A percentile compares a stretch with the other conserved stretches of the same genome.
Evolutionary conservation across 2,329 filamentous ascomycete species (phyloP).

Genomic region (Dothideomycetes sp.): DNA sequence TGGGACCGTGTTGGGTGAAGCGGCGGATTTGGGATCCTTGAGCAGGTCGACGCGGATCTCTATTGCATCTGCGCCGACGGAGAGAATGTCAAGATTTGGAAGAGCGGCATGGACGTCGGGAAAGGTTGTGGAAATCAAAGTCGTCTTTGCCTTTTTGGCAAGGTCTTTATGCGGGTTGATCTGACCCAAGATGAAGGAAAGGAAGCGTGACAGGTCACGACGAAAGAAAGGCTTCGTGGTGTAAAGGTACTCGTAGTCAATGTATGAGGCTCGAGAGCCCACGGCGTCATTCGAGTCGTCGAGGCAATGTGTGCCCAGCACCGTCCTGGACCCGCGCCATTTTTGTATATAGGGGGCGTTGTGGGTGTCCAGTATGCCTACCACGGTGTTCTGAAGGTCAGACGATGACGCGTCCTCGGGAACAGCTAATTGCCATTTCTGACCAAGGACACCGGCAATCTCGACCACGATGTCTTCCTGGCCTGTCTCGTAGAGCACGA

Average conservation of each 20-base stretch:
- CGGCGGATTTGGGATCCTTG: conserved; percentile 56
- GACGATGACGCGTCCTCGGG: conserved; percentile 43
- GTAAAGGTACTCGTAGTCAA: conserved; percentile 83
- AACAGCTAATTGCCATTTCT: conserved; percentile 51
- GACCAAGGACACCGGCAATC: conserved; percentile 70
- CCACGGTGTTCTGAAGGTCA: conserved; percentile 51
- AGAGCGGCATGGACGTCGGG: conserved; percentile 73
- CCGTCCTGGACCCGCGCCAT: conserved; percentile 49
- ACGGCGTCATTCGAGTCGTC: conserved; percentile 51
- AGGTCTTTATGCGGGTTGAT: conserved; percentile 67
- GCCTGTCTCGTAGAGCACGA: conserved; percentile 55
- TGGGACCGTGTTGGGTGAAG: conserved; percentile 53
- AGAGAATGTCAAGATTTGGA: conserved; percentile 76
- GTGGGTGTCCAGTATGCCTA: conserved; percentile 51
- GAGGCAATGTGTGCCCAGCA: conserved; percentile 69
- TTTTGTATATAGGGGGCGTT: conserved; percentile 47
- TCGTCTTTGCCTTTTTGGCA: conserved; percentile 66
- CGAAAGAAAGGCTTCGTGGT: conserved; percentile 61
- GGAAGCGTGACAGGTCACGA: conserved; percentile 65
- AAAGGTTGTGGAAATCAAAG: conserved; percentile 80
- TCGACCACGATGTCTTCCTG: conserved; percentile 65
- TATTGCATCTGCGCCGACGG: conserved; percentile 75
- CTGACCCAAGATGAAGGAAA: conserved; percentile 70
- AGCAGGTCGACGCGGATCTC: conserved; percentile 77
- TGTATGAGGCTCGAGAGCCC: conserved; percentile 49